Evolutionary conservation across 805 yeast genomes (phyloP).

Genomic region (Schwanniomyces vanrijiae): DNA sequence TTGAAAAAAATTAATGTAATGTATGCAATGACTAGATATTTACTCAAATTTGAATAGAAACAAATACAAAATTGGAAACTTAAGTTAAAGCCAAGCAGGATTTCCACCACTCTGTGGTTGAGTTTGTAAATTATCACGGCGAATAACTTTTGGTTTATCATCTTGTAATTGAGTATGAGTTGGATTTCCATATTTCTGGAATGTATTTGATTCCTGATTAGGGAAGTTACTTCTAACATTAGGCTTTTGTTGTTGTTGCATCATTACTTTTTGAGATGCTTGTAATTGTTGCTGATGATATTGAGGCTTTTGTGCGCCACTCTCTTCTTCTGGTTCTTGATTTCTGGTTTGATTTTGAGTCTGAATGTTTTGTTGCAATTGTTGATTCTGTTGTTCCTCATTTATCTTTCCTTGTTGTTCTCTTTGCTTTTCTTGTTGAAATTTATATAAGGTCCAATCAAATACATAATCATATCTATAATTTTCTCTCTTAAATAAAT

Average conservation of each 20-base stretch:
- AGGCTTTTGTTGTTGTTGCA: conserved; percentile 7
- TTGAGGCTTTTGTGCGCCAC: background rate
- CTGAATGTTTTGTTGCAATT: background rate
- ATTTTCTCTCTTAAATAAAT: conserved; percentile 81
- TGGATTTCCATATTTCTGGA: conserved; percentile 7
- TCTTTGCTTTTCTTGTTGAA: conserved; percentile 58
- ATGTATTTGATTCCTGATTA: conserved; percentile 3
- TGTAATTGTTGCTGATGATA: conserved; percentile 7
- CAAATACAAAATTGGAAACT: background rate
- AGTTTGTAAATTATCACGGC: conserved; percentile 6
- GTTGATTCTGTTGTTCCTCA: conserved; percentile 15
- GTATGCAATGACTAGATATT: background rate
- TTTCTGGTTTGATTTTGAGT: background rate
- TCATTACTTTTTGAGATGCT: conserved; percentile 22
- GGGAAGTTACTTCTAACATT: conserved; percentile 8
- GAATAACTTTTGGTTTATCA: conserved; percentile 8
- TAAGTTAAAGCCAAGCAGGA: conserved; percentile 18
- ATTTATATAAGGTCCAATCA: conserved; percentile 93
- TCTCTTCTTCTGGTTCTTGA: background rate
- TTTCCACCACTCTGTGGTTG: conserved; percentile 14
- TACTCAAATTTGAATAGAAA: background rate
- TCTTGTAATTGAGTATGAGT: conserved; percentile 8
- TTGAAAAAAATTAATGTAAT: conserved; percentile 1
- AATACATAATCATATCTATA: conserved; percentile 91
- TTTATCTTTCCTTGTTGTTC: conserved; percentile 38